These are phyloP conservation scores for Porphyrellus cyaneotinctus DNA, from an alignment of 768 basidiomycete species.

Conservation along the genomic window DNA sequence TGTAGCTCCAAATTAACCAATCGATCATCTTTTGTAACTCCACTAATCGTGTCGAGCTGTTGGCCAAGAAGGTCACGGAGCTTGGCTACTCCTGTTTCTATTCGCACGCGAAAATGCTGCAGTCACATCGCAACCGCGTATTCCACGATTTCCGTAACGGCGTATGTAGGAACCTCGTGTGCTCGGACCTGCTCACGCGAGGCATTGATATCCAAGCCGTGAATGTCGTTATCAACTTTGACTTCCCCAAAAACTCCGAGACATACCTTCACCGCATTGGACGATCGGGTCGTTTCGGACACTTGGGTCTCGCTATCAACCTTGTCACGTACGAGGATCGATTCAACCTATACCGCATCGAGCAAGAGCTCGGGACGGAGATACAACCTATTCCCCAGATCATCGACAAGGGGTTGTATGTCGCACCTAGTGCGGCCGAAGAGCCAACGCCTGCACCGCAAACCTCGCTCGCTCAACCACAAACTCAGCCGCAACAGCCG, in stretches of 20 bases:
- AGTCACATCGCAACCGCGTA: conserved; percentile 97
- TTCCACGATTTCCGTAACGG: conserved; percentile 99
- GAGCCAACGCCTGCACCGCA: conserved; percentile 47
- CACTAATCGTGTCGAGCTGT: conserved; percentile 97
- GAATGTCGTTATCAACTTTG: conserved; percentile 99
- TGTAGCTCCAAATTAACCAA: conserved; percentile 98
- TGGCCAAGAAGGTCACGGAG: conserved; percentile 99
- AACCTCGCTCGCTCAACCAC: conserved; percentile 33
- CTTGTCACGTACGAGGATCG: conserved; percentile 97
- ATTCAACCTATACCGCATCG: conserved; percentile 96
- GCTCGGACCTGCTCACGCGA: conserved; percentile 94
- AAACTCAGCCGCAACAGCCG: conserved; percentile 31
- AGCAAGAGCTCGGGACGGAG: conserved; percentile 97
- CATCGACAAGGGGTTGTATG: conserved; percentile 92
- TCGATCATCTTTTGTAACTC: conserved; percentile 99
- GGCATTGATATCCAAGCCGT: conserved; percentile 99
- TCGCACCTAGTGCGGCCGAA: conserved; percentile 61
- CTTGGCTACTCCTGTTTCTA: conserved; percentile 99
- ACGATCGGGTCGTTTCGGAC: conserved; percentile 95
- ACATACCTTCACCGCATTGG: conserved; percentile 99
- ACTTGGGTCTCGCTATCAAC: conserved; percentile 95
- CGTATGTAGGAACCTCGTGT: conserved; percentile 97
- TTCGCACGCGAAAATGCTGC: conserved; percentile 99
- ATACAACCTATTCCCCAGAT: conserved; percentile 90
- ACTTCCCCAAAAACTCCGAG: conserved; percentile 98